Conservation (phyloP, 2,329 filamentous ascomycete species). For the Endoconidiophora polonica region DNA sequence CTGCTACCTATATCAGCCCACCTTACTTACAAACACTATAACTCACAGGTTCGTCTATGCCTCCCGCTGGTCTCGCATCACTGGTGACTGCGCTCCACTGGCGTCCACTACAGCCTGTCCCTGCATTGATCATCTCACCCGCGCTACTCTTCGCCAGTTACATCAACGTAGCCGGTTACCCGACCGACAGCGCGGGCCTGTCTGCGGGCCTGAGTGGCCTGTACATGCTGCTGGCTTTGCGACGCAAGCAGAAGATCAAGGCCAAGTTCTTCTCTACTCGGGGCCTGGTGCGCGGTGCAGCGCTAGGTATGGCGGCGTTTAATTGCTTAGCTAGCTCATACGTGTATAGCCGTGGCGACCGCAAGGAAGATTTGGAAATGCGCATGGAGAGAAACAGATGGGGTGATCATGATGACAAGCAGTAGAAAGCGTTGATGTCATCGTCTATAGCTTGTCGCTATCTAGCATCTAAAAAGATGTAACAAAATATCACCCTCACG, state of each 20-base stretch:
- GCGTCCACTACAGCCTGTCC: conserved; percentile 35
- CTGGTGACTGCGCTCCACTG: conserved; percentile 39
- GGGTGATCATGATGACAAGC: conserved; percentile 19
- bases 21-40: conserved; percentile 3
- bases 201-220: conserved; percentile 39
- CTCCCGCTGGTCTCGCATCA: conserved; percentile 38
- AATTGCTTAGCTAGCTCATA: conserved; percentile 35
- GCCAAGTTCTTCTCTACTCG: conserved; percentile 28
- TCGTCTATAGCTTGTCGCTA: no score
- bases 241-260: conserved; percentile 26
- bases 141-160: conserved; percentile 40
- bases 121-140: conserved; percentile 30
- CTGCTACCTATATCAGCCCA: not conserved
- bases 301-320: conserved; percentile 31
- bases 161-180: conserved; percentile 42
- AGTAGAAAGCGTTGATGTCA: not conserved
- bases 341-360: conserved; percentile 35
- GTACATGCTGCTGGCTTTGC: conserved; percentile 38
- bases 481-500: no score
- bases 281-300: conserved; percentile 32
- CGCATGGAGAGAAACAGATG: conserved; percentile 34
- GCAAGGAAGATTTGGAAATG: conserved; percentile 31
- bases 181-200: conserved; percentile 38
- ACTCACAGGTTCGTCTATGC: conserved; percentile 32
- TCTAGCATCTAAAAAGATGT: no score